Percentiles rank a stretch among this genome's conserved stretches.
Conservation (phyloP, 257 asterid genomes). For the Coffea canephora region DNA sequence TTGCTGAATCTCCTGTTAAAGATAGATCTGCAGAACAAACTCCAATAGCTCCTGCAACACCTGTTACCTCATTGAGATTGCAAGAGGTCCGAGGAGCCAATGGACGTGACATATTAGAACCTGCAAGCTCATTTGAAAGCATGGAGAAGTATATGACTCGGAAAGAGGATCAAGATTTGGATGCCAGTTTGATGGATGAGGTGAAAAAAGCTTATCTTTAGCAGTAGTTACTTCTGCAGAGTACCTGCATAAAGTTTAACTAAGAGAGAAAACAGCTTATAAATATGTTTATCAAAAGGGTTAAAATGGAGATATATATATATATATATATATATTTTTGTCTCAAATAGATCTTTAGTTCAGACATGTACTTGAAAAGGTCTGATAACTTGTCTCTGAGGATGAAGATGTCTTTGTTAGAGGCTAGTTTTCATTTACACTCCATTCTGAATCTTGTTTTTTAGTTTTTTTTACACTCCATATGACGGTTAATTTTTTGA, state of each 20-base stretch:
- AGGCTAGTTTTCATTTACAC: background rate
- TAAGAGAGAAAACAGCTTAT: background rate
- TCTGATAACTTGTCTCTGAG: background rate
- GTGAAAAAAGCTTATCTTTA: conserved; percentile 25
- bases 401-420: background rate
- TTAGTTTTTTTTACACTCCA: too few relatives aligned
- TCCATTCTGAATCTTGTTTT: background rate
- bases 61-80: conserved; percentile 40
- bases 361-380: background rate
- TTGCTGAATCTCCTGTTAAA: conserved; percentile 15
- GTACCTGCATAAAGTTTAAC: background rate
- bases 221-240: background rate
- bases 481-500: conserved; percentile 12
- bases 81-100: conserved; percentile 40
- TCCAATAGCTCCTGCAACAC: conserved; percentile 67
- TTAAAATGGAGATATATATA: background rate
- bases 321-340: background rate
- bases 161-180: conserved; percentile 36
- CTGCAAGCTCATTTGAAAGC: conserved; percentile 39
- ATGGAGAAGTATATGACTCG: conserved; percentile 26
- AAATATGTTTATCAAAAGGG: background rate
- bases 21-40: conserved; percentile 32
- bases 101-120: conserved; percentile 30
- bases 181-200: conserved; percentile 38
- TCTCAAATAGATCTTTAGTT: background rate